Base-by-base conservation (phyloP, 2,329 filamentous ascomycete species). In the Curvularia lunata region DNA sequence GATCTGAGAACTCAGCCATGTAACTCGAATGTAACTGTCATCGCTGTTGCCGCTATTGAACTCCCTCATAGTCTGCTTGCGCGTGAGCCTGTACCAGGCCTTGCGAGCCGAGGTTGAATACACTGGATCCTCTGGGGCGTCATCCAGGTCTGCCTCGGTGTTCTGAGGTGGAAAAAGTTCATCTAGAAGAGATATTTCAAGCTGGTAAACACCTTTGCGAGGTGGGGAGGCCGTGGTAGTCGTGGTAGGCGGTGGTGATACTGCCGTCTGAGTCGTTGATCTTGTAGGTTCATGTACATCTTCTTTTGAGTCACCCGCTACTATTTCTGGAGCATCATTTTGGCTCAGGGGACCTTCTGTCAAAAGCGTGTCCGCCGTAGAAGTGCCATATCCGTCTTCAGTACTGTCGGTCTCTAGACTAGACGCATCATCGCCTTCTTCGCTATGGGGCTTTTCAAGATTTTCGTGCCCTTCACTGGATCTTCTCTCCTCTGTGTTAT, bases 21-120 rank as follows among this genome's bases (percentile, higher is more conserved):
- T 74, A 5, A 78, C 70, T 6, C 77, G 74, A 13, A 77, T 67
- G 45, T 78, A 76, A 51, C 67, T 77, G 48, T 76, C 71, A 28
- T 74, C 70, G 10, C 69, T 67, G 6, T 65, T 67, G 6, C 72
- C 75, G 32, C 53, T 71, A 43, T 77, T 75, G 66, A 67, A 77
- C 30, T 77, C 75, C 16, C 75, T 66, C 67, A 78, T 64, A 5
- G 75, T 78, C 52, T 78, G 70, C 43, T 70, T 72, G 9, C 76
- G 72, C 1, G 75, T 78, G 1, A 78, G 56, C 10, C 75, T 69
- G 54, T 78, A 78, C 77, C 77, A 78, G 8, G 75, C 68, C 61
- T 77, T 78, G 5, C 75, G 70, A 16, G 72, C 65, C 10, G 72
- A 69, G 4, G 70, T 77, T 0, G 75, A 69, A 41, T 66, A 68